phyloP scores from a whole-genome alignment of 2,329 filamentous ascomycete species.

The Colletotrichum ledebouriae region DNA sequence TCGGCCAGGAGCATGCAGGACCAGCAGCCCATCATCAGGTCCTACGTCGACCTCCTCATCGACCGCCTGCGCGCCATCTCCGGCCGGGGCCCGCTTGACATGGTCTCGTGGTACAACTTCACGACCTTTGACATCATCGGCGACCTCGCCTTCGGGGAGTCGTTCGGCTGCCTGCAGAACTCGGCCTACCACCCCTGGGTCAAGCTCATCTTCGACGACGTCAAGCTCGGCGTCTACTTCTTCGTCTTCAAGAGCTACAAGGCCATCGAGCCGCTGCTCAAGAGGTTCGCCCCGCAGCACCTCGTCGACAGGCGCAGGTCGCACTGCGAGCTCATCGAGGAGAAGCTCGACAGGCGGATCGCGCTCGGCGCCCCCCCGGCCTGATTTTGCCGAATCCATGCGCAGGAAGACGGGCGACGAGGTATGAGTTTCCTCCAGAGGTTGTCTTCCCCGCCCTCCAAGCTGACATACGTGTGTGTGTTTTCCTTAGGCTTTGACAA shows the following conservation, averaged over 20 bases:
- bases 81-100: conserved; percentile 41
- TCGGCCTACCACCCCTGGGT: conserved; percentile 41
- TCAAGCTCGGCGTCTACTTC: conserved; percentile 19
- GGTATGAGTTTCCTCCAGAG: not conserved
- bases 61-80: conserved; percentile 51
- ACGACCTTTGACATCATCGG: conserved; percentile 51
- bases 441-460: no score
- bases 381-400: conserved; percentile 44
- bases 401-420: conserved; percentile 39
- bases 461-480: no score
- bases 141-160: conserved; percentile 49
- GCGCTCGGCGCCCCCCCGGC: conserved; percentile 32
- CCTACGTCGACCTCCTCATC: conserved; percentile 57
- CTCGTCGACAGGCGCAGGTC: conserved; percentile 12
- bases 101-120: conserved; percentile 48
- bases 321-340: conserved; percentile 12
- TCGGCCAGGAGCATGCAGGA: conserved; percentile 45
- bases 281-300: conserved; percentile 12
- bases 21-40: conserved; percentile 50
- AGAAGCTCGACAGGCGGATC: conserved; percentile 39
- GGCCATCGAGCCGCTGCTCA: conserved; percentile 13
- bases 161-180: conserved; percentile 47
- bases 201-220: conserved; percentile 43
- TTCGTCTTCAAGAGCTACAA: conserved; percentile 10
- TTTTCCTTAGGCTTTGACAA: conserved; percentile 31